phyloP scores from a whole-genome alignment of 2,329 filamentous ascomycete genomes.

The Lecanicillium sp. region DNA sequence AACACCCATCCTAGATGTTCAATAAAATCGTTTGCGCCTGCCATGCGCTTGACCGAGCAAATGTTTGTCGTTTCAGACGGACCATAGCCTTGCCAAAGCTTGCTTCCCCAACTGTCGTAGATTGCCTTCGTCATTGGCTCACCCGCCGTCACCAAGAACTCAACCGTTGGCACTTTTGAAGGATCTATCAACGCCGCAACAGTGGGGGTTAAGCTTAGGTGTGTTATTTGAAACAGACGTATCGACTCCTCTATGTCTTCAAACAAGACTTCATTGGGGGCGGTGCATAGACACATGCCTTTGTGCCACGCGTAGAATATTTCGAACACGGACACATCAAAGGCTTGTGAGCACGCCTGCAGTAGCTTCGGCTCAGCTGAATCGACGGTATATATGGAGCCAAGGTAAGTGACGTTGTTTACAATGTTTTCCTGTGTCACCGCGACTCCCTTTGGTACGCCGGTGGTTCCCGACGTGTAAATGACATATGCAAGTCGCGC shows the following conservation, averaged over 20 bases:
- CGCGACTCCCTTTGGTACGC: constrained; percentile 70
- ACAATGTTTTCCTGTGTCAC: constrained; percentile 70
- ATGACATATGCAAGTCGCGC: constrained; percentile 65
- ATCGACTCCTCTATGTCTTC: constrained; percentile 64
- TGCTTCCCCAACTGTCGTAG: constrained; percentile 57
- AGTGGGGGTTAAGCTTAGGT: constrained; percentile 79
- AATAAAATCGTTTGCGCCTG: constrained; percentile 43
- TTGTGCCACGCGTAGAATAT: constrained; percentile 78
- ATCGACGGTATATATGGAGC: constrained; percentile 54
- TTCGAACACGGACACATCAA: constrained; percentile 85
- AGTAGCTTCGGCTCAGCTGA: constrained; percentile 50
- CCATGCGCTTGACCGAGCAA: constrained; percentile 65
- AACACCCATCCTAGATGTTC: constrained; percentile 73
- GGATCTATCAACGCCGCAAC: constrained; percentile 71
- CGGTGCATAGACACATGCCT: constrained; percentile 73
- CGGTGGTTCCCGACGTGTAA: constrained; percentile 79
- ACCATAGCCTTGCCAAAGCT: constrained; percentile 74
- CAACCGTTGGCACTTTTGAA: constrained; percentile 58
- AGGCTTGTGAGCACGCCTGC: constrained; percentile 77
- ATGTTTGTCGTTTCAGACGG: constrained; percentile 86
- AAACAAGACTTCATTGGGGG: constrained; percentile 66
- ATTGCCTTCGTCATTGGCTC: constrained; percentile 72
- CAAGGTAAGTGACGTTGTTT: constrained; percentile 65
- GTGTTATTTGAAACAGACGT: constrained; percentile 57
- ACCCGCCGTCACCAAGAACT: constrained; percentile 73